These are phyloP conservation scores for Pyrenophora graminea DNA, from an alignment of 2,329 filamentous ascomycete species.

Conservation along the genomic window DNA sequence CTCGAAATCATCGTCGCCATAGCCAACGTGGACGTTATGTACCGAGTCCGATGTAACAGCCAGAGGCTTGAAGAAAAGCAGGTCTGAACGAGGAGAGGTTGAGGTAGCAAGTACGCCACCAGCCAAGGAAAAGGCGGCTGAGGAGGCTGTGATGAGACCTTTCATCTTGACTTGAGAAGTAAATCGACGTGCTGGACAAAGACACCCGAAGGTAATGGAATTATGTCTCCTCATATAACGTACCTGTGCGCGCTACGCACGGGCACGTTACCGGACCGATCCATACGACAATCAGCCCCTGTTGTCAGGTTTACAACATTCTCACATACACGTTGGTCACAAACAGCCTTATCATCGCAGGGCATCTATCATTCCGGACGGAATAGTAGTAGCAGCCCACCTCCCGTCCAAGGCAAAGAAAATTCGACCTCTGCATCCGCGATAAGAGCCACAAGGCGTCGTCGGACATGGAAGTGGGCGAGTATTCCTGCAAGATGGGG, in stretches of 20 bases:
- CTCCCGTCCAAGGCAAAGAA: neutral
- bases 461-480: conserved; percentile 1
- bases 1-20: conserved; percentile 47
- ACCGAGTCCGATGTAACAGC: conserved; percentile 48
- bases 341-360: conserved; percentile 20
- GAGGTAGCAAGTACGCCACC: conserved; percentile 25
- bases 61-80: conserved; percentile 41
- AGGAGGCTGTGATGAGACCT: conserved; percentile 31
- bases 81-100: conserved; percentile 24
- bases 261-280: neutral
- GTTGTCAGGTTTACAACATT: neutral
- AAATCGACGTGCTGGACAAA: conserved; percentile 4
- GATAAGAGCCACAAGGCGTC: conserved; percentile 22
- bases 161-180: conserved; percentile 27
- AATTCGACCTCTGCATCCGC: conserved; percentile 7
- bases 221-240: conserved; percentile 18
- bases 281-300: neutral
- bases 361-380: conserved; percentile 1
- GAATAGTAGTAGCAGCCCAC: conserved; percentile 2
- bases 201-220: neutral
- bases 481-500: conserved; percentile 8
- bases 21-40: conserved; percentile 56
- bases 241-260: too few relatives aligned
- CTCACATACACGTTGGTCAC: conserved; percentile 23
- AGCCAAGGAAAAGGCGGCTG: conserved; percentile 33